Evolutionary conservation across 768 basidiomycete species (phyloP), one percentile per base, ranked within the genome.

Genomic region (Rhodotorula sphaerocarpa): DNA sequence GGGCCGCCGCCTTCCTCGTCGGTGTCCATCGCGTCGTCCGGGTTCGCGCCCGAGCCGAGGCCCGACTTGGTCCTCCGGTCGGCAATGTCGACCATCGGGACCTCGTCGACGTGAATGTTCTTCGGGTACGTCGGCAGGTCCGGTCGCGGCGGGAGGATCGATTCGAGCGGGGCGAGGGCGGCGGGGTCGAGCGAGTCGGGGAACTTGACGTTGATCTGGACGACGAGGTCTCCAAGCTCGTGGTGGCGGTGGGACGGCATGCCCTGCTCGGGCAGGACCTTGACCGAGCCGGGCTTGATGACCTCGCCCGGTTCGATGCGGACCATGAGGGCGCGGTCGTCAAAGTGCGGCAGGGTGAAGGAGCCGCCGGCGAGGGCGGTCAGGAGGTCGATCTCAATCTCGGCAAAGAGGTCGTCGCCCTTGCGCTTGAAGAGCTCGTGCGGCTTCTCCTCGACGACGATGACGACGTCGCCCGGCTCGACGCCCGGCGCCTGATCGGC

Each of bases 201-300:
- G 83, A 97, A 99, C 61, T 80, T 83, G 73, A 99, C 88, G 66
- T 80, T 80, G 70, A 97, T 77, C 73, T 85, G 87, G 76, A 99
- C 81, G 74, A 83, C 90, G 63, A 99, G 82, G 76, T 97, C 90
- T 43, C 95, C 95, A 44, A 85, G 82, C 74, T 99, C 91, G 77
- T 97, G 95, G 77, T 97, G 93, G 64, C 95, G 85, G 75, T 88
- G 88, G 54, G 95, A 96, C 18, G 93, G 95, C 95, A 99, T 99
- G 65, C 95, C 95, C 78, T 97, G 92, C 7, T 87, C 88, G 52
- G 82, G 82, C 70, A 99, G 86, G 68, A 92, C 85, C 77, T 95
- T 96, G 73, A 91, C 73, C 47, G 87, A 85, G 64, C 87, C 93
- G 70, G 93, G 85, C 78, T 93, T 92, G 71, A 93, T 82, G 46